Conservation (phyloP, 2,329 filamentous ascomycete genomes). For the Ophiostoma ips region DNA sequence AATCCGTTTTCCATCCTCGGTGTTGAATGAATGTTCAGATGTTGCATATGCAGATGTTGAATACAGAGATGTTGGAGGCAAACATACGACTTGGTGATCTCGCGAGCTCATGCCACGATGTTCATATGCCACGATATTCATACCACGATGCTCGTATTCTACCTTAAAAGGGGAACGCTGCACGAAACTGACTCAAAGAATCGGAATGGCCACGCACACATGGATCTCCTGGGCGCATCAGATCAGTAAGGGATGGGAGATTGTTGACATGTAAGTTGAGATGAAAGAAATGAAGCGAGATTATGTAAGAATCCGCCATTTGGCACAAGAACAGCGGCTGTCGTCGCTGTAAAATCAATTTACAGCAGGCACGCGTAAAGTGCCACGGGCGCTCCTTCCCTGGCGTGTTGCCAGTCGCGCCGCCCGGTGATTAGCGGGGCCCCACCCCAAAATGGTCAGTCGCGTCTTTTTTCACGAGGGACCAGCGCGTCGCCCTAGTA, state of each 20-base stretch:
- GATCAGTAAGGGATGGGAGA: no score
- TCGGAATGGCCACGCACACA: no score
- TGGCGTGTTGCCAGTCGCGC: not conserved
- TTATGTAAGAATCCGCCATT: no score
- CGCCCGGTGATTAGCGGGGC: not conserved
- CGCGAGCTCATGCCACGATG: no score
- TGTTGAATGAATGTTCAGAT: not conserved
- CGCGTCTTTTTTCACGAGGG: slow-evolving; percentile 2
- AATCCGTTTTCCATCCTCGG: slow-evolving; percentile 11
- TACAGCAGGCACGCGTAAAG: slow-evolving; percentile 17
- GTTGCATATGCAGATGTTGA: not conserved
- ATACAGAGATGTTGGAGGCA: not conserved
- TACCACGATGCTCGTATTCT: no score
- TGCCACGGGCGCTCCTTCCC: not conserved
- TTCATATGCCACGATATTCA: no score
- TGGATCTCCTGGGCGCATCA: no score
- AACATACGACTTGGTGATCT: not conserved
- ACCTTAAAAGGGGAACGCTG: no score
- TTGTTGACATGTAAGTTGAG: no score
- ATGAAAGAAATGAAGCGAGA: no score
- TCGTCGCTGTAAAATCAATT: not conserved
- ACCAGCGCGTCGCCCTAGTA: not conserved
- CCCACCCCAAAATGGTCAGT: slow-evolving; percentile 1
- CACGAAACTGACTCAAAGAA: no score
- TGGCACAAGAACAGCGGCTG: no score